A percentile compares a stretch with the other conserved stretches of the same genome.
phyloP scores from a whole-genome alignment of 495 filamentous ascomycete genomes.

The Durotheca rogersii region DNA sequence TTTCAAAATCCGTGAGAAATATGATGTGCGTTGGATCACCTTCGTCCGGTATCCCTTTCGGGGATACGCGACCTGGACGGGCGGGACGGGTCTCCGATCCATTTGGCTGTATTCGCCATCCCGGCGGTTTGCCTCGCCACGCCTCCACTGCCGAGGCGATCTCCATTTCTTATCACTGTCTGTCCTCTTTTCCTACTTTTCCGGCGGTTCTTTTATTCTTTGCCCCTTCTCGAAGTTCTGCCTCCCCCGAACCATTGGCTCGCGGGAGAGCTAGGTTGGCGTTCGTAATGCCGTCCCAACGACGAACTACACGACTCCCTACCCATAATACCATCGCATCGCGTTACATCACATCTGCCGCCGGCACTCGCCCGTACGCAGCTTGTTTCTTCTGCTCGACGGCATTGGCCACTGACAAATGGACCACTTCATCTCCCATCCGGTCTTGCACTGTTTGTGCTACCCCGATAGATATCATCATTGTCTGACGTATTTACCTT shows the following conservation, averaged over 20 bases:
- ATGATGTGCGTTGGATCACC: too few relatives aligned
- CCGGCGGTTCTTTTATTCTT: not conserved
- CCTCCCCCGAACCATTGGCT: slow-evolving; percentile 18
- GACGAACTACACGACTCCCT: too few relatives aligned
- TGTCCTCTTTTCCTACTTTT: not conserved
- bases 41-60: slow-evolving; percentile 4
- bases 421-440: slow-evolving; percentile 19
- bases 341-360: slow-evolving; percentile 21
- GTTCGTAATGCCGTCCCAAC: slow-evolving; percentile 14
- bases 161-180: too few relatives aligned
- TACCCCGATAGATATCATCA: not conserved
- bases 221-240: slow-evolving; percentile 3
- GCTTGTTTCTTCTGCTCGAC: not conserved
- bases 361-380: slow-evolving; percentile 5
- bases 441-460: too few relatives aligned
- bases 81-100: slow-evolving; percentile 17
- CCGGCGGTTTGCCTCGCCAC: slow-evolving; percentile 12
- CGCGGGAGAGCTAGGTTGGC: slow-evolving; percentile 22
- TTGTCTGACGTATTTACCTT: slow-evolving; percentile 13
- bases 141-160: too few relatives aligned
- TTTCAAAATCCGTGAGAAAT: too few relatives aligned
- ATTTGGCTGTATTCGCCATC: slow-evolving; percentile 14
- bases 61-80: slow-evolving; percentile 2
- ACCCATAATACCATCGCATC: slow-evolving; percentile 11
- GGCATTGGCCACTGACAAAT: slow-evolving; percentile 10